These are phyloP conservation scores for Bigelowiella natans DNA, from an alignment of 78 protist species.

Conservation along the genomic window DNA sequence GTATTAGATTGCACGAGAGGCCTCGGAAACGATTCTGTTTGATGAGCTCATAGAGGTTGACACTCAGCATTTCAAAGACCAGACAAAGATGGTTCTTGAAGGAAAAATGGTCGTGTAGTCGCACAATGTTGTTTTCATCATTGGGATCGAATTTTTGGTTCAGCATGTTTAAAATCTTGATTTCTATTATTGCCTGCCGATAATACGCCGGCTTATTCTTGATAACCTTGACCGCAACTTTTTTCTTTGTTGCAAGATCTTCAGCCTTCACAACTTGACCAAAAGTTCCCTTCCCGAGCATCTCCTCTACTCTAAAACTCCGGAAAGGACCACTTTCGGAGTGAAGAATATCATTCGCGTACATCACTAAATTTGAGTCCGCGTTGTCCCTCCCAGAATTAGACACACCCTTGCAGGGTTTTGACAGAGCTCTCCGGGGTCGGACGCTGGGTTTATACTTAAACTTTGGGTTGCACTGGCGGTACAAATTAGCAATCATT, in stretches of 20 bases:
- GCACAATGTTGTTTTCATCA: conserved; percentile 24
- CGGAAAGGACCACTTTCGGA: background rate
- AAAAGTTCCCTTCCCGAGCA: conserved; percentile 75
- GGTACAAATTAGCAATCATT: background rate
- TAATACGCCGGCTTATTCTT: conserved; percentile 79
- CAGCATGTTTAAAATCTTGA: background rate
- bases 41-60: conserved; percentile 71
- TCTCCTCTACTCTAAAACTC: conserved; percentile 24
- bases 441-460: background rate
- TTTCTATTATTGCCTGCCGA: conserved; percentile 49
- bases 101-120: conserved; percentile 21
- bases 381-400: background rate
- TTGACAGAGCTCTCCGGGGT: background rate
- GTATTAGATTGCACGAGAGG: conserved; percentile 52
- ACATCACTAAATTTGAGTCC: background rate
- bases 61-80: conserved; percentile 55
- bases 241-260: conserved; percentile 23
- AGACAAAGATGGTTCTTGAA: conserved; percentile 78
- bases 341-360: background rate
- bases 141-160: background rate
- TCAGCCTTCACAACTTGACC: conserved; percentile 64
- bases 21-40: conserved; percentile 62
- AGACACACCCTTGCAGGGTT: background rate
- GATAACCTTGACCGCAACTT: conserved; percentile 77
- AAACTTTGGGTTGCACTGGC: background rate